phyloP scores from a whole-genome alignment of 202 grass and related monocot species.

The Zoysia matrella region DNA sequence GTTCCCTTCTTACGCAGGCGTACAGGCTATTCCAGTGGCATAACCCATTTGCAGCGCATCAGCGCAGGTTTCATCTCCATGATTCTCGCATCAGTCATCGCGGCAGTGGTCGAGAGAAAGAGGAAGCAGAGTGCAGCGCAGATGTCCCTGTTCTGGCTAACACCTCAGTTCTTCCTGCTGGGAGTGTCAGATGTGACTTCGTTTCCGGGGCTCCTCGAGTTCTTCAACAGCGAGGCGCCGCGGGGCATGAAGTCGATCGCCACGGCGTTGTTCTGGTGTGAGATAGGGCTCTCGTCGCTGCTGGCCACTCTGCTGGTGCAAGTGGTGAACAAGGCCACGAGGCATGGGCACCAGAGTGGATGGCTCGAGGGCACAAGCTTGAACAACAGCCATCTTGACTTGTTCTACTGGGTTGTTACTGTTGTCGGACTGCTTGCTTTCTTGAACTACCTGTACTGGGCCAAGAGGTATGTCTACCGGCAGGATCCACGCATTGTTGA shows the following conservation, averaged over 20 bases:
- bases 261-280: constrained; percentile 60
- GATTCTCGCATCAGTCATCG: constrained; percentile 45
- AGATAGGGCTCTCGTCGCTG: constrained; percentile 53
- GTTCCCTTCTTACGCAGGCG: constrained; percentile 61
- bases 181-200: constrained; percentile 73
- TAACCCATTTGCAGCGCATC: constrained; percentile 70
- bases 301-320: constrained; percentile 60
- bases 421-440: constrained; percentile 54
- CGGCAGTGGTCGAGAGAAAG: constrained; percentile 62
- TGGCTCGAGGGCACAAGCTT: constrained; percentile 76
- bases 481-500: constrained; percentile 43
- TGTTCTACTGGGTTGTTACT: constrained; percentile 74
- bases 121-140: constrained; percentile 46
- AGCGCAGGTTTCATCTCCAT: constrained; percentile 59
- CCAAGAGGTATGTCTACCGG: constrained; percentile 62
- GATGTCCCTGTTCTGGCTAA: constrained; percentile 75
- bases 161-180: constrained; percentile 59
- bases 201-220: constrained; percentile 70
- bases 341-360: constrained; percentile 39
- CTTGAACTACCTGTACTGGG: constrained; percentile 77
- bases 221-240: constrained; percentile 79
- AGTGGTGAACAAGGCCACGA: constrained; percentile 61
- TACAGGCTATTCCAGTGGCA: constrained; percentile 57
- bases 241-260: constrained; percentile 73
- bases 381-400: constrained; percentile 70